A percentile compares a stretch with the other conserved stretches of the same genome.
These are phyloP conservation scores for Exophiala alcalophila DNA, from an alignment of 2,329 filamentous ascomycete species.

Conservation along the genomic window DNA sequence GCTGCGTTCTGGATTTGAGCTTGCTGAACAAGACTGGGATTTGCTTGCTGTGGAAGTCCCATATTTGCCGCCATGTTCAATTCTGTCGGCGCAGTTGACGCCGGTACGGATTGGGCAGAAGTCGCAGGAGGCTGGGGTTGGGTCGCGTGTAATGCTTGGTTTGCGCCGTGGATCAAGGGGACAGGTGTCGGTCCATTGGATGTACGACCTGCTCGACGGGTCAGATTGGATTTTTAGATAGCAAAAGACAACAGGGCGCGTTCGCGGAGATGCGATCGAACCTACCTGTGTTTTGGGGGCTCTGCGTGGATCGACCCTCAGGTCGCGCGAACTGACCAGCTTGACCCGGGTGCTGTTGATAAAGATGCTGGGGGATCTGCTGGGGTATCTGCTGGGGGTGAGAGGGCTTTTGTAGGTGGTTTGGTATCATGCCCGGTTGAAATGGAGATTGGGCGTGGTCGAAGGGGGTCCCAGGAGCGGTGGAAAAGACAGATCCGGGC, in stretches of 20 bases:
- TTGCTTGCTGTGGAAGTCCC: conserved; percentile 14
- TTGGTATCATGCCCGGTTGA: conserved; percentile 23
- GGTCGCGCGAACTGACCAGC: conserved; percentile 14
- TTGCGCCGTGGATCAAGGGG: conserved; percentile 26
- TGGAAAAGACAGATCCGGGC: conserved; percentile 11
- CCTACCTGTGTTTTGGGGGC: conserved; percentile 17
- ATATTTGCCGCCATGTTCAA: conserved; percentile 18
- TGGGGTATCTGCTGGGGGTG: conserved; percentile 25
- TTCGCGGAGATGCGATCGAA: conserved; percentile 1
- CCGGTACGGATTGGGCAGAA: conserved; percentile 5
- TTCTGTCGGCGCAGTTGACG: conserved; percentile 10
- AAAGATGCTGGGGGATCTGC: conserved; percentile 21
- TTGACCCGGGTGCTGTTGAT: conserved; percentile 29
- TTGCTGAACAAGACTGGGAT: conserved; percentile 23
- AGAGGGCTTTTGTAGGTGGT: conserved; percentile 20
- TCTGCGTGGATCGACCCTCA: conserved; percentile 12
- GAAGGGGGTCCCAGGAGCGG: conserved; percentile 20
- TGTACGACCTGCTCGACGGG: conserved; percentile 14
- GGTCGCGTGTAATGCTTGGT: conserved; percentile 10
- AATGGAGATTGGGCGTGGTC: conserved; percentile 26
- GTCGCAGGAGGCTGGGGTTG: conserved; percentile 11
- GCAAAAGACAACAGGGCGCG: background rate
- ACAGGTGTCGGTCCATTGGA: conserved; percentile 23
- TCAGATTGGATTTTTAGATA: conserved; percentile 3
- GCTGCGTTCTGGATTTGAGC: conserved; percentile 28